Conservation (phyloP, 2,329 filamentous ascomycete species). For the Epicoccum sorghinum region DNA sequence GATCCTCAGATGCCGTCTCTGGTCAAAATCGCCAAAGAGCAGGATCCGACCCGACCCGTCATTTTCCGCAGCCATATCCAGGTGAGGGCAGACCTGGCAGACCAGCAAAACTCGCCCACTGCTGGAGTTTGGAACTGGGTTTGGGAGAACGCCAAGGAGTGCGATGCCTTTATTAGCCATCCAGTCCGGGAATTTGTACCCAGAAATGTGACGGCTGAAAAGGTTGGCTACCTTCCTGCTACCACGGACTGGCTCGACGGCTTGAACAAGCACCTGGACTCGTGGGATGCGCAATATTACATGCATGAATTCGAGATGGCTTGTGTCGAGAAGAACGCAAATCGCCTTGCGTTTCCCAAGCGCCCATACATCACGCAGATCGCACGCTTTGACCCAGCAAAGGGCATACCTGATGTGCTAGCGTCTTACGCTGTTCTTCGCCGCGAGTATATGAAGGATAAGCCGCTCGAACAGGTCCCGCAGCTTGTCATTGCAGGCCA, state of each 20-base stretch:
- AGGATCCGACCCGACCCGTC: slow-evolving; percentile 74
- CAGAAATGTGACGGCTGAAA: slow-evolving; percentile 66
- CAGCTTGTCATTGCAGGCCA: slow-evolving; percentile 81
- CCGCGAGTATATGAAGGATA: slow-evolving; percentile 61
- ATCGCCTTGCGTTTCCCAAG: slow-evolving; percentile 63
- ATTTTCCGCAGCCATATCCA: slow-evolving; percentile 86
- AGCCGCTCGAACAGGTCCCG: slow-evolving; percentile 59
- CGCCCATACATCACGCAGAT: slow-evolving; percentile 80
- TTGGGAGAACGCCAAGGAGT: slow-evolving; percentile 72
- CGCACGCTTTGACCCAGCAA: slow-evolving; percentile 82
- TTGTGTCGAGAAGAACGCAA: slow-evolving; percentile 65
- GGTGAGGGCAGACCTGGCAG: slow-evolving; percentile 75
- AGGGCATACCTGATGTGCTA: slow-evolving; percentile 79
- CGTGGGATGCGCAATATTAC: slow-evolving; percentile 76
- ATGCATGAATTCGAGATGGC: slow-evolving; percentile 72
- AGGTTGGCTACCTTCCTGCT: slow-evolving; percentile 77
- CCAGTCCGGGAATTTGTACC: slow-evolving; percentile 80
- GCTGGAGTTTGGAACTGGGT: slow-evolving; percentile 77
- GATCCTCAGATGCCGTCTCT: slow-evolving; percentile 85
- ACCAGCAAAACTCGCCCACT: slow-evolving; percentile 68
- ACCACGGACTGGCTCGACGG: slow-evolving; percentile 87
- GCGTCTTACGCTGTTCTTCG: slow-evolving; percentile 77
- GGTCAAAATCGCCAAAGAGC: slow-evolving; percentile 74
- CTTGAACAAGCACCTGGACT: slow-evolving; percentile 74
- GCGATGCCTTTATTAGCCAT: slow-evolving; percentile 83